Conservation (phyloP, 768 basidiomycete genomes). For the Royoungia palumana region DNA sequence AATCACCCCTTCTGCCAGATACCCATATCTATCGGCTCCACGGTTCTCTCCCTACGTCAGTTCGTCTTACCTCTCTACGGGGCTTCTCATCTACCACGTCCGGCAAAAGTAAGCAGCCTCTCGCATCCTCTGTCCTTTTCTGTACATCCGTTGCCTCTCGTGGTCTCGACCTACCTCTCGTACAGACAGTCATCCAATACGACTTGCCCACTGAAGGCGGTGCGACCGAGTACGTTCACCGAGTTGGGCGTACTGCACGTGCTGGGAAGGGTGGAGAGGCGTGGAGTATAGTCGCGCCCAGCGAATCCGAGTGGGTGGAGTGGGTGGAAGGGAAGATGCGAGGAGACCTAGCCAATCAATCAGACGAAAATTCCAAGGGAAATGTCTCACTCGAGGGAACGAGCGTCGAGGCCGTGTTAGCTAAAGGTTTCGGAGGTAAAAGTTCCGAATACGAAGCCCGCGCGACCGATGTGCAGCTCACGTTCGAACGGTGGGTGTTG, state of each 20-base stretch:
- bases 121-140: conserved; percentile 66
- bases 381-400: conserved; percentile 56
- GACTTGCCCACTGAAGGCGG: conserved; percentile 98
- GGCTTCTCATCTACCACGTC: conserved; percentile 60
- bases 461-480: conserved; percentile 93
- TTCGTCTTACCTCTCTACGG: conserved; percentile 78
- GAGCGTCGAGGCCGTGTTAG: conserved; percentile 66
- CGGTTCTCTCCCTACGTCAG: conserved; percentile 81
- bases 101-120: conserved; percentile 29
- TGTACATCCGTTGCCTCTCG: conserved; percentile 99
- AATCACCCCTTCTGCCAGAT: conserved; percentile 76
- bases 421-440: conserved; percentile 82
- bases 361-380: conserved; percentile 30
- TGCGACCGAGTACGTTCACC: conserved; percentile 93
- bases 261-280: conserved; percentile 95
- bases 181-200: conserved; percentile 92
- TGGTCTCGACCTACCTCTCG: conserved; percentile 92
- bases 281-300: conserved; percentile 88
- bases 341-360: conserved; percentile 36
- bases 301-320: conserved; percentile 83
- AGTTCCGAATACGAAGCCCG: conserved; percentile 78
- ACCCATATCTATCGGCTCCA: conserved; percentile 86
- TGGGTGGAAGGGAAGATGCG: conserved; percentile 88
- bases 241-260: conserved; percentile 95
- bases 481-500: conserved; percentile 93